Conservation (phyloP, 129 eudicot genomes). For the Flaveria linearis region DNA sequence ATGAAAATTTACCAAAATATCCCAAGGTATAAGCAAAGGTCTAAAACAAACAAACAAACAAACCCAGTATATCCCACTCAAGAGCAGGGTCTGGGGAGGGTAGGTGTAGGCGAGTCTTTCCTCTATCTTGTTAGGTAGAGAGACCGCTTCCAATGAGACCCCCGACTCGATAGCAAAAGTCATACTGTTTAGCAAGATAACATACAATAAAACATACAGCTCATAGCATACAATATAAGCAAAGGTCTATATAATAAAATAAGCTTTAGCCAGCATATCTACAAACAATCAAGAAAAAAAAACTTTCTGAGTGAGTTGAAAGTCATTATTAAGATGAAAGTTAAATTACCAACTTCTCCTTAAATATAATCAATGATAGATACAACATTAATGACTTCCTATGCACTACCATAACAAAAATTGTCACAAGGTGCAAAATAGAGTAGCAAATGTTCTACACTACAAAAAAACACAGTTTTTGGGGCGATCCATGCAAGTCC, state of each 20-base stretch:
- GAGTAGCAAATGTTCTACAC: background rate
- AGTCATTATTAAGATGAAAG: background rate
- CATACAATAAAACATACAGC: too few relatives aligned
- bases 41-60: too few relatives aligned
- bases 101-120: too few relatives aligned
- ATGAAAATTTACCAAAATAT: background rate
- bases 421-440: background rate
- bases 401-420: background rate
- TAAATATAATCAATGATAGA: background rate
- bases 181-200: too few relatives aligned
- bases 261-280: conserved; percentile 19
- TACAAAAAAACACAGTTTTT: too few relatives aligned
- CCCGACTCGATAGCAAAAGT: too few relatives aligned
- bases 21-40: background rate
- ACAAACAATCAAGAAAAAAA: conserved; percentile 9
- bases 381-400: conserved; percentile 9
- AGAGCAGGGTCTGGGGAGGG: too few relatives aligned
- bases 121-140: too few relatives aligned
- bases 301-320: background rate
- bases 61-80: too few relatives aligned
- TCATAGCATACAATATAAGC: too few relatives aligned
- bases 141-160: too few relatives aligned
- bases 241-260: conserved; percentile 3
- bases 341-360: background rate
- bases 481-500: background rate